Evolutionary conservation across 306 rosid genomes (phyloP).

Genomic region (Cicer chorassanicum): DNA sequence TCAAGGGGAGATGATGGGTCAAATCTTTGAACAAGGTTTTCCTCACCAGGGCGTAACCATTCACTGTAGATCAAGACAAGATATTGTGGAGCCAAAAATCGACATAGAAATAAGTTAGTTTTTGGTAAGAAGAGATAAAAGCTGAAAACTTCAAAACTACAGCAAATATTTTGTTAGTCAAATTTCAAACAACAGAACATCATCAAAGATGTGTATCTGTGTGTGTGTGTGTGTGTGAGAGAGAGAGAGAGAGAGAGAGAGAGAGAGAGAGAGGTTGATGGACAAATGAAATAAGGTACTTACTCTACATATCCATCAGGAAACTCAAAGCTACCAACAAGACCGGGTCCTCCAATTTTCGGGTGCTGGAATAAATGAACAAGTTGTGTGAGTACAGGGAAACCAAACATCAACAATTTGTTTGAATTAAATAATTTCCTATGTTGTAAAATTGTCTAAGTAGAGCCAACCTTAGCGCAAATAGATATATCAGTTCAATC

Average conservation of each 20-base stretch:
- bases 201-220: background rate
- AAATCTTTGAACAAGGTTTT: constrained; percentile 93
- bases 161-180: constrained; percentile 8
- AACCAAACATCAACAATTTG: background rate
- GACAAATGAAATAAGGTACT: constrained; percentile 47
- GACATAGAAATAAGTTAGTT: background rate
- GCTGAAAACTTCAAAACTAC: background rate
- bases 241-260: background rate
- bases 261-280: constrained; percentile 16
- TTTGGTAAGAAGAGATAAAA: background rate
- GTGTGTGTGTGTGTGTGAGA: background rate
- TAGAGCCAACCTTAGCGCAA: constrained; percentile 30
- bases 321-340: constrained; percentile 75
- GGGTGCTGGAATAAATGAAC: constrained; percentile 67
- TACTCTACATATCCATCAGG: constrained; percentile 84
- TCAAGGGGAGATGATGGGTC: constrained; percentile 85
- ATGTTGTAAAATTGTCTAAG: constrained; percentile 11
- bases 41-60: constrained; percentile 93
- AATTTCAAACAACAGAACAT: constrained; percentile 15
- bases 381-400: constrained; percentile 10
- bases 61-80: constrained; percentile 56
- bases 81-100: constrained; percentile 11
- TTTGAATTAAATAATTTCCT: background rate
- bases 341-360: constrained; percentile 94
- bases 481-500: constrained; percentile 22